These are phyloP conservation scores for Tetrahymena malaccensis DNA, from an alignment of 73 alveolate species.

Conservation along the genomic window DNA sequence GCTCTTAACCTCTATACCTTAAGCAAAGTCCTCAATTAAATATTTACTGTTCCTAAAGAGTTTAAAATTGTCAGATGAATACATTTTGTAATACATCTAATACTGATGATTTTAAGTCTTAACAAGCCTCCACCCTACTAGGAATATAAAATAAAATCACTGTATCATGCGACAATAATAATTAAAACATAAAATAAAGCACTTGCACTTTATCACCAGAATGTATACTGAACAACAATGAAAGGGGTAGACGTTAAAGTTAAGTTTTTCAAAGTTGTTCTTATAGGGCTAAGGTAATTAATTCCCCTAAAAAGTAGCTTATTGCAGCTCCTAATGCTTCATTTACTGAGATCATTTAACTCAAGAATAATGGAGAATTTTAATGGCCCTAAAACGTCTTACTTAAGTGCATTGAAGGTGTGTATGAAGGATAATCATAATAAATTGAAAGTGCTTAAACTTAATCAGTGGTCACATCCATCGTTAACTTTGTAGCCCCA, in stretches of 20 bases:
- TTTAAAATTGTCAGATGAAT: background rate
- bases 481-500: background rate
- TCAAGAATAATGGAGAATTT: background rate
- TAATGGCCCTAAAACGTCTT: background rate
- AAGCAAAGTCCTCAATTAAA: background rate
- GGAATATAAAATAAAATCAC: background rate
- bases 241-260: background rate
- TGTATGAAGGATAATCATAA: background rate
- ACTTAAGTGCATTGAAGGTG: background rate
- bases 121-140: too few relatives aligned
- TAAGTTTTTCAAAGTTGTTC: background rate
- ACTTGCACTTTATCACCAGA: background rate
- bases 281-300: background rate
- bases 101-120: background rate
- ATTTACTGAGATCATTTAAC: background rate
- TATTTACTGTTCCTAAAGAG: background rate
- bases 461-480: background rate
- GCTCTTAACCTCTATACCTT: background rate
- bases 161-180: background rate
- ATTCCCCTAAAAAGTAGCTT: background rate
- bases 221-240: background rate
- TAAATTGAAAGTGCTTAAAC: background rate
- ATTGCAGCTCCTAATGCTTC: background rate
- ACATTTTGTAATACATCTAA: background rate
- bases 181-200: background rate